Conservation (phyloP, 305 asterid genomes). For the Fraxinus ornus region DNA sequence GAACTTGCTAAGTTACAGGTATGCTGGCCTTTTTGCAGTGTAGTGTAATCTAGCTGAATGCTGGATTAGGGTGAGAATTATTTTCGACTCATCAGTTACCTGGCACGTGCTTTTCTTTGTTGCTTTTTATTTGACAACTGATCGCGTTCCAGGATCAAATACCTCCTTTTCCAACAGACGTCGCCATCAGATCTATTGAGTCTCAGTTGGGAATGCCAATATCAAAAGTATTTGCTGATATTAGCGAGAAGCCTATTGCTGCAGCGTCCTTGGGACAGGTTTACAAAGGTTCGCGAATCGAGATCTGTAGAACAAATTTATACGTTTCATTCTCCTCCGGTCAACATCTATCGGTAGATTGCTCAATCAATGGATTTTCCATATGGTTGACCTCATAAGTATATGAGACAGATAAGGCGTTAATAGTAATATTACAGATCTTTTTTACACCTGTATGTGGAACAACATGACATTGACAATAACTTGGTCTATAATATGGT, state of each 20-base stretch:
- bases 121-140: constrained; percentile 23
- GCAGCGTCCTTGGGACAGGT: constrained; percentile 99
- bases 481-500: not conserved
- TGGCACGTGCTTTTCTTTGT: constrained; percentile 8
- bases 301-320: constrained; percentile 17
- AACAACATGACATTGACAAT: not conserved
- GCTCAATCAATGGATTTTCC: not conserved
- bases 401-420: not conserved
- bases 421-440: not conserved
- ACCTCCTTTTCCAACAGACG: constrained; percentile 84
- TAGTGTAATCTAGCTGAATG: constrained; percentile 5
- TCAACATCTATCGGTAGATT: not conserved
- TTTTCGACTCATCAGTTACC: constrained; percentile 3
- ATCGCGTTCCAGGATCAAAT: constrained; percentile 75
- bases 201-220: constrained; percentile 81
- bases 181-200: constrained; percentile 82
- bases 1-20: constrained; percentile 96
- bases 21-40: constrained; percentile 19
- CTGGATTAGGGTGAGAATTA: constrained; percentile 22
- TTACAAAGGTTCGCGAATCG: constrained; percentile 73
- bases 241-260: constrained; percentile 86
- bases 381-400: not conserved
- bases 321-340: not conserved
- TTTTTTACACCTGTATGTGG: not conserved
- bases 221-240: constrained; percentile 83